phyloP scores from a whole-genome alignment of 2,329 filamentous ascomycete species.

The Graphilbum sp. region DNA sequence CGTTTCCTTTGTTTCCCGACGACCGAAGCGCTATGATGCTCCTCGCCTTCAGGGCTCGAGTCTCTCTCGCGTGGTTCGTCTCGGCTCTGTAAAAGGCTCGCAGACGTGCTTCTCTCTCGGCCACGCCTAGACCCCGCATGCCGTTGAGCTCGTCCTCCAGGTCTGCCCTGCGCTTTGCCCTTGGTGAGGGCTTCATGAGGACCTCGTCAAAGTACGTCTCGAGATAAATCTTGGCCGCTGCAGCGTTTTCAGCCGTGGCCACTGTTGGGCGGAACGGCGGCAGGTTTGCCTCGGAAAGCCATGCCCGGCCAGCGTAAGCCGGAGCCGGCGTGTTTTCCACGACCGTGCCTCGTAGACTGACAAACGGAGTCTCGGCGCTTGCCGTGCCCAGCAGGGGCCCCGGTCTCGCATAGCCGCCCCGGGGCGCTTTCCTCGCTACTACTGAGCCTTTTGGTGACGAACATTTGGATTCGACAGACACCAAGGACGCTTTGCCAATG shows the following conservation, averaged over 20 bases:
- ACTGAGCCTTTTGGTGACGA: not conserved
- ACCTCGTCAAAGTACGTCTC: constrained; percentile 72
- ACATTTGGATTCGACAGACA: not conserved
- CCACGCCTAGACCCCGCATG: constrained; percentile 30
- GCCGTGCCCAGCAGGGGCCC: too few relatives aligned
- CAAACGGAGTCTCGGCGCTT: not conserved
- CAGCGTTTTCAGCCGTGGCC: constrained; percentile 57
- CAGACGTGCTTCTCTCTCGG: constrained; percentile 37
- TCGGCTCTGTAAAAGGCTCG: constrained; percentile 50
- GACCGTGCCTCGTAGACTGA: not conserved
- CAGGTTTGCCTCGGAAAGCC: not conserved
- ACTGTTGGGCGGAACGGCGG: constrained; percentile 18
- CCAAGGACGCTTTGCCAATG: not conserved
- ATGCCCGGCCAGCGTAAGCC: too few relatives aligned
- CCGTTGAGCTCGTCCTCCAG: constrained; percentile 48
- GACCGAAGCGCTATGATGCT: constrained; percentile 1
- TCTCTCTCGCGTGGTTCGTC: constrained; percentile 57
- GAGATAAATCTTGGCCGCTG: constrained; percentile 71
- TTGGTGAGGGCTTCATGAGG: constrained; percentile 37
- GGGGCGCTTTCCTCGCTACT: too few relatives aligned
- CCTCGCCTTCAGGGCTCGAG: constrained; percentile 47
- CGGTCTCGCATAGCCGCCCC: too few relatives aligned
- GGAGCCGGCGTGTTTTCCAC: too few relatives aligned
- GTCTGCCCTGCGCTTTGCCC: constrained; percentile 42
- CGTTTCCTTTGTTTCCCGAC: not conserved